phyloP scores from a whole-genome alignment of 1,284 basidiomycete species.

The Microbotryomycetes sp. region DNA sequence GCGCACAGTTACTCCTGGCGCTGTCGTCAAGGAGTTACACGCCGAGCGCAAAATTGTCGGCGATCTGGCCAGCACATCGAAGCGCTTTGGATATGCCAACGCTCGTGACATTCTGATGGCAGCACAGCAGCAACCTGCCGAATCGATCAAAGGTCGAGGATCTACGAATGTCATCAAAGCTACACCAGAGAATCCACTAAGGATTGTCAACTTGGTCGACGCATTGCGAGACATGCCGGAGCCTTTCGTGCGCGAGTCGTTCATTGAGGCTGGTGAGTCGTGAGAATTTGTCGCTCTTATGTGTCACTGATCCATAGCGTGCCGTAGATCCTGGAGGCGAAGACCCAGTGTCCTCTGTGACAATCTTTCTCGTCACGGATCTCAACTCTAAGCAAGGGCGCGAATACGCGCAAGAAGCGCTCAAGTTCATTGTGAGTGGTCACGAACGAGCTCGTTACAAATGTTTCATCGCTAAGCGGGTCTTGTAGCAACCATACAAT shows the following conservation, averaged over 20 bases:
- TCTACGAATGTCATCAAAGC: neutral
- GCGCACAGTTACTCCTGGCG: neutral
- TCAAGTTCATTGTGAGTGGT: neutral
- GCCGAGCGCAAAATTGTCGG: neutral
- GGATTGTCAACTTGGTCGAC: neutral
- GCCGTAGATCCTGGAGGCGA: neutral
- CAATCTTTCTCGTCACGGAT: neutral
- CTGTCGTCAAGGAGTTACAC: neutral
- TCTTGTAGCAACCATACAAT: neutral
- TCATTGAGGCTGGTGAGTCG: neutral
- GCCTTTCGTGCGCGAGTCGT: neutral
- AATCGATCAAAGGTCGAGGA: neutral
- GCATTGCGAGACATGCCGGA: neutral
- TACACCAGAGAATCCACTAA: neutral
- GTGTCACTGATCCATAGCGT: neutral
- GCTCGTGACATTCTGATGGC: neutral
- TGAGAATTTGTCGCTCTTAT: neutral
- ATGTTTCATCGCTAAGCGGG: no score
- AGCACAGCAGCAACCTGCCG: neutral
- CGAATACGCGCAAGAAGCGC: neutral
- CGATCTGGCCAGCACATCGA: neutral
- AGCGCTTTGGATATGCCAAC: neutral
- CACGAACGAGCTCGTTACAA: no score
- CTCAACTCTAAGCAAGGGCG: neutral
- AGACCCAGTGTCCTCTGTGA: neutral